Conservation (phyloP, 805 yeast species). For the Diddensiella santjacobensis region DNA sequence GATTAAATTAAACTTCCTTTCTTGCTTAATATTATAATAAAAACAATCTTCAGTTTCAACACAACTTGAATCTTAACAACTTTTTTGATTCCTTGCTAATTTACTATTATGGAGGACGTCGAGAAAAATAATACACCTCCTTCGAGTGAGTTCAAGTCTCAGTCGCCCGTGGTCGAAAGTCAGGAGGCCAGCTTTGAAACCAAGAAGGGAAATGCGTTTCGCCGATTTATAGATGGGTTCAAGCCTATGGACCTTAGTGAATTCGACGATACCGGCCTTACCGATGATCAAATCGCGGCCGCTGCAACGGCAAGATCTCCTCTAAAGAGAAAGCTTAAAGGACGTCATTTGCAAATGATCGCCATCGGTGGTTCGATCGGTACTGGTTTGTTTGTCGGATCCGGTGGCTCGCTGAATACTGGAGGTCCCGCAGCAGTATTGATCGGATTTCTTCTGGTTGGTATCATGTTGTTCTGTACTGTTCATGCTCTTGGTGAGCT, state of each 20-base stretch:
- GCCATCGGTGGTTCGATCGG: conserved; percentile 87
- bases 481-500: conserved; percentile 67
- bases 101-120: conserved; percentile 1
- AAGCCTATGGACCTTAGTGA: conserved; percentile 41
- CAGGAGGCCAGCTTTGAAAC: conserved; percentile 4
- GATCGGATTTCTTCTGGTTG: conserved; percentile 57
- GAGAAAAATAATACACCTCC: not conserved
- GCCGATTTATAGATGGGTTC: conserved; percentile 42
- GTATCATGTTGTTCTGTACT: conserved; percentile 60
- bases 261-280: conserved; percentile 25
- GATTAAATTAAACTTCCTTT: too few relatives aligned
- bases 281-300: conserved; percentile 36
- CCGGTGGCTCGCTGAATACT: conserved; percentile 44
- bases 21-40: too few relatives aligned
- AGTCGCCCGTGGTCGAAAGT: not conserved
- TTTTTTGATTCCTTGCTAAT: too few relatives aligned
- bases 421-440: conserved; percentile 58
- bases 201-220: conserved; percentile 14
- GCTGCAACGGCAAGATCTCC: conserved; percentile 51
- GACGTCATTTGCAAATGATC: conserved; percentile 50
- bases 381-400: conserved; percentile 59
- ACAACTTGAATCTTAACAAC: too few relatives aligned
- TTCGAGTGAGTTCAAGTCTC: not conserved
- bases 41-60: too few relatives aligned
- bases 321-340: conserved; percentile 41